Evolutionary conservation across 352 stramenopile genomes (phyloP), one percentile per base, ranked within the genome.

Genomic region (Phytophthora quininea): DNA sequence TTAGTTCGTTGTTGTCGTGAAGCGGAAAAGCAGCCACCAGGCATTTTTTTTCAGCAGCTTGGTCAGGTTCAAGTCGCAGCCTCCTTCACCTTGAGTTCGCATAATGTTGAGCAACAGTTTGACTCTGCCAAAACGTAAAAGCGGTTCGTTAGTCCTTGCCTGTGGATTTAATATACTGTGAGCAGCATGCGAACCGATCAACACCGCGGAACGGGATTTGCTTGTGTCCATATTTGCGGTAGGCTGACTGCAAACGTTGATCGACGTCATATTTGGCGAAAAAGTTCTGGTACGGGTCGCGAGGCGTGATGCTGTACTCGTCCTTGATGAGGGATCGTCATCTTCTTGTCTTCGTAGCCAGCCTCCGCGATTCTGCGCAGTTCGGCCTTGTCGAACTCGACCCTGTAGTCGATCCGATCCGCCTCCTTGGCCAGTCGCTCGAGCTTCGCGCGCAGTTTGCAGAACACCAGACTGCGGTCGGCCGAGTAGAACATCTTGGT

Each of bases 401-500:
- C 79, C 67, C 88, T 89, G 69, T 91, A 89, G 72, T 91, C 84
- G 59, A 91, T 91, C 14, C 84, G 76, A 42, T 92, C 84, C 15
- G 82, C 84, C 57, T 92, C 84, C 51, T 90, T 90, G 53, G 76
- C 67, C 15, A 93, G 53, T 8, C 85, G 77, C 53, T 90, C 81
- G 29, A 90, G 68, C 54, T 80, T 88, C 50, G 80, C 82, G 31
- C 85, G 82, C 46, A 93, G 67, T 64, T 93, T 93, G 67, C 85
- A 93, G 63, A 93, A 91, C 29, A 93, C 85, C 35, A 84, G 73
- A 15, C 88, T 79, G 54, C 83, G 81, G 49, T 87, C 76, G 3
- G 72, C 59, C 14, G 85, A 89, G 76, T 93, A 91, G 46, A 91
- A 93, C 81, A 93, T 91, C 67, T 91, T 91, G 75, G 85, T 93